Evolutionary conservation across 768 basidiomycete genomes (phyloP).

Genomic region (Neoboletus brunneissimus): DNA sequence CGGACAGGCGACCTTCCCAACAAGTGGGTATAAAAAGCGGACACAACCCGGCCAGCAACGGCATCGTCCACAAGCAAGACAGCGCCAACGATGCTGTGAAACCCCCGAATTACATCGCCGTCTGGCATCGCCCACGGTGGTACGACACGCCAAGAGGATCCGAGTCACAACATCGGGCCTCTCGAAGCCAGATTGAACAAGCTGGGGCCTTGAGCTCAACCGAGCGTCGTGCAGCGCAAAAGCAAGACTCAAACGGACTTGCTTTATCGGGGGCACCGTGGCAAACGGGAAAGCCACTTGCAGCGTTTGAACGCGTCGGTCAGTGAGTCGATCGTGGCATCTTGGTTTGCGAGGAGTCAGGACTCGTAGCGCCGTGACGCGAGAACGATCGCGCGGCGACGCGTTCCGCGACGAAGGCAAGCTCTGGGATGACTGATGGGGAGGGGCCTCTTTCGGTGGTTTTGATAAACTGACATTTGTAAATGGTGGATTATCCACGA

Average conservation of each 20-base stretch:
- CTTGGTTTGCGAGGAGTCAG: slow-evolving; percentile 1
- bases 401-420: slow-evolving; percentile 3
- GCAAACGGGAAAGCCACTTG: slow-evolving; percentile 24
- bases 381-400: not conserved
- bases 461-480: not conserved
- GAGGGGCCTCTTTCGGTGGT: slow-evolving; percentile 1
- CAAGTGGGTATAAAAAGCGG: slow-evolving; percentile 9
- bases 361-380: no score
- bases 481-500: not conserved
- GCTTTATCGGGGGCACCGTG: slow-evolving; percentile 13
- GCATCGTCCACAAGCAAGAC: slow-evolving; percentile 23
- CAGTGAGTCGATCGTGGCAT: slow-evolving; percentile 1
- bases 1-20: not conserved
- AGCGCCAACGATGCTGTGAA: slow-evolving; percentile 25
- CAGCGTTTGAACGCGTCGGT: slow-evolving; percentile 1
- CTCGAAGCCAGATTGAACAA: not conserved
- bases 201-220: no score
- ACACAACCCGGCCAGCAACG: not conserved
- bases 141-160: slow-evolving; percentile 29
- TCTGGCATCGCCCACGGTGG: slow-evolving; percentile 23
- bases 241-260: slow-evolving; percentile 15
- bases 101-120: slow-evolving; percentile 18
- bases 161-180: slow-evolving; percentile 5
- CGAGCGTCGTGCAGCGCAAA: slow-evolving; percentile 9
- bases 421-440: not conserved